Evolutionary conservation across 148 eudicot species (phyloP).

Genomic region (Rhododendron griersonianum): DNA sequence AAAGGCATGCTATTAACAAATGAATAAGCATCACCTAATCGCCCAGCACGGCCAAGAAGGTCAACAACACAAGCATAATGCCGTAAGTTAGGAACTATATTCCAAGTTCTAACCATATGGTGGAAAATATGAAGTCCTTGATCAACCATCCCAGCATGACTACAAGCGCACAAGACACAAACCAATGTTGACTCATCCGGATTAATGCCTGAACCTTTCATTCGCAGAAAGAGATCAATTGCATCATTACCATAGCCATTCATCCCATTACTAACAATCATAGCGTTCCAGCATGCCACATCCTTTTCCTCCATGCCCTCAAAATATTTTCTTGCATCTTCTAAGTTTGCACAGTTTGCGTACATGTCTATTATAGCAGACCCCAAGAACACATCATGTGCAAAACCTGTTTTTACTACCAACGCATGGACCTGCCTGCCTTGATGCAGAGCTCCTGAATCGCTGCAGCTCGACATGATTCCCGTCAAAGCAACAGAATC

Average conservation of each 20-base stretch:
- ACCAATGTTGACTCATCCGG: constrained; percentile 55
- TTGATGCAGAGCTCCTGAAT: constrained; percentile 34
- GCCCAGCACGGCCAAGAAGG: constrained; percentile 53
- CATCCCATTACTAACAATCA: constrained; percentile 48
- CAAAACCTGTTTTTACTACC: constrained; percentile 34
- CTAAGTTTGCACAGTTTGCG: constrained; percentile 33
- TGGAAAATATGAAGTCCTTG: constrained; percentile 41
- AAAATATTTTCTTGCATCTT: constrained; percentile 31
- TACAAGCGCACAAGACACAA: constrained; percentile 45
- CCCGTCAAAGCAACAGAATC: constrained; percentile 41
- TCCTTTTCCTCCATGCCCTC: constrained; percentile 38
- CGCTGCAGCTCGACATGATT: constrained; percentile 37
- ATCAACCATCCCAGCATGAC: constrained; percentile 50
- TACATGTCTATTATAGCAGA: constrained; percentile 51
- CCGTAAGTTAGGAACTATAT: constrained; percentile 31
- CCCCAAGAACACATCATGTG: constrained; percentile 39
- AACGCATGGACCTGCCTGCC: constrained; percentile 40
- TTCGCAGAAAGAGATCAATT: constrained; percentile 26
- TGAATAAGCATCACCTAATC: constrained; percentile 37
- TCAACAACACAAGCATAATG: constrained; percentile 59
- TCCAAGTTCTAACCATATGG: constrained; percentile 32
- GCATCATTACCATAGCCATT: constrained; percentile 43
- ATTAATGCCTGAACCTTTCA: constrained; percentile 30
- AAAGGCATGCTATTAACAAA: constrained; percentile 34
- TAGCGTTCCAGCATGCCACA: constrained; percentile 51